A percentile compares a stretch with the other conserved stretches of the same genome.
Conservation (phyloP, 2,329 filamentous ascomycete species). For the Trichoderma sp. region DNA sequence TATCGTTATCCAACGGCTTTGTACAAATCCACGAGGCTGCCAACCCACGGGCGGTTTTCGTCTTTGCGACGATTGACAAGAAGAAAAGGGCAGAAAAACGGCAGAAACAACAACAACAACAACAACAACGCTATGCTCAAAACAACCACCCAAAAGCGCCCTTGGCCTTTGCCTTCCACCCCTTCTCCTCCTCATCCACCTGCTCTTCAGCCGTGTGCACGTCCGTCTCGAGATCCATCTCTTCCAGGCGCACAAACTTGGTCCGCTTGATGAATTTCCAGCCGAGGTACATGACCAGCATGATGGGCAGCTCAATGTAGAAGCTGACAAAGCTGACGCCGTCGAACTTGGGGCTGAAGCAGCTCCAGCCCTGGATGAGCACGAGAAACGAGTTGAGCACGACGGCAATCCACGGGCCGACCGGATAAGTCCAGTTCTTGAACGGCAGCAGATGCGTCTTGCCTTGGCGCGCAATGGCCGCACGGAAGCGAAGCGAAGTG, state of each 20-base stretch:
- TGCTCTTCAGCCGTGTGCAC: conserved; percentile 52
- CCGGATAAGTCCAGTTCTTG: conserved; percentile 68
- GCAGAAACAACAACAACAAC: too few species aligned
- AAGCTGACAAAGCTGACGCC: conserved; percentile 63
- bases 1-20: conserved; percentile 13
- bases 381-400: conserved; percentile 61
- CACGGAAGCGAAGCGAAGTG: conserved; percentile 65
- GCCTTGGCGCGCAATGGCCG: conserved; percentile 57
- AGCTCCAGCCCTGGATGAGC: conserved; percentile 64
- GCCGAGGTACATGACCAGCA: conserved; percentile 63
- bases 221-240: conserved; percentile 66
- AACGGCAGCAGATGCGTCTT: conserved; percentile 63
- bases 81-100: not conserved
- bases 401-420: conserved; percentile 59
- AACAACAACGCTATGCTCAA: conserved; percentile 28
- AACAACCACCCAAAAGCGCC: conserved; percentile 39
- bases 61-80: not conserved
- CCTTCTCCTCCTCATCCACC: conserved; percentile 32
- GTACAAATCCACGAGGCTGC: conserved; percentile 16
- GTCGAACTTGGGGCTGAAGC: conserved; percentile 61
- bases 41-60: conserved; percentile 1
- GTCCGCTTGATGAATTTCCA: conserved; percentile 74
- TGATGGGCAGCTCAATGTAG: conserved; percentile 64
- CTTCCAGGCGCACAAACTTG: conserved; percentile 54
- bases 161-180: conserved; percentile 51